Evolutionary conservation across 345 rosid species (phyloP).

Genomic region (Eucalyptus erythrocorys): DNA sequence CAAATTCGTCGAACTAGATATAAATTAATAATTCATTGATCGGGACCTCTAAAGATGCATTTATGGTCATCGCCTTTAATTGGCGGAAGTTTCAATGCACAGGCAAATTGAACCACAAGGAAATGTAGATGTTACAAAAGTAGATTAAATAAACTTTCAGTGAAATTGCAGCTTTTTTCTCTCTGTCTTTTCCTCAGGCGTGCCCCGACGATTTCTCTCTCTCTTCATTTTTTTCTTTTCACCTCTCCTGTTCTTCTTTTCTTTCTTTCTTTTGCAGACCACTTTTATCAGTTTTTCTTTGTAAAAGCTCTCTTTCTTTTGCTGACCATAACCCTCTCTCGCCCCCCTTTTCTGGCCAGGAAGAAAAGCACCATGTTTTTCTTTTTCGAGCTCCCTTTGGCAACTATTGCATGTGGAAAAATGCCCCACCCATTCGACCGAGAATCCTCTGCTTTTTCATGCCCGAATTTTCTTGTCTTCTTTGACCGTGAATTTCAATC

Average conservation of each 20-base stretch:
- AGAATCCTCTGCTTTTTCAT: neutral
- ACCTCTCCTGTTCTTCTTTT: too few species aligned
- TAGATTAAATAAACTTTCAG: accelerated
- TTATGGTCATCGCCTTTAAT: neutral
- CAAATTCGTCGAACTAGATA: accelerated
- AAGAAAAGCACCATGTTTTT: neutral
- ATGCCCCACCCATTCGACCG: accelerated
- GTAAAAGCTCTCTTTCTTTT: neutral
- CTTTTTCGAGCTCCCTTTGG: neutral
- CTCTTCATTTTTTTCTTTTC: neutral
- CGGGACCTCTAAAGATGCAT: accelerated
- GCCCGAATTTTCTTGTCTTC: neutral
- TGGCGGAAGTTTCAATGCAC: too few species aligned
- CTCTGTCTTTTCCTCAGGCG: accelerated
- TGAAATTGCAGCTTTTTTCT: neutral
- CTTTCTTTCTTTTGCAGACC: too few species aligned
- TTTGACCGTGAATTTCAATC: neutral
- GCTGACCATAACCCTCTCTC: neutral
- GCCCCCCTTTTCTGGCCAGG: neutral
- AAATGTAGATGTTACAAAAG: too few species aligned
- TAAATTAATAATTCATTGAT: neutral
- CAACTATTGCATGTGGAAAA: neutral
- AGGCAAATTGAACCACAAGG: neutral
- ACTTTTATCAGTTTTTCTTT: too few species aligned
- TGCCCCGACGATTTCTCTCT: neutral